Base-by-base conservation (phyloP, 2,329 filamentous ascomycete genomes). In the Fusarium incarnatum region DNA sequence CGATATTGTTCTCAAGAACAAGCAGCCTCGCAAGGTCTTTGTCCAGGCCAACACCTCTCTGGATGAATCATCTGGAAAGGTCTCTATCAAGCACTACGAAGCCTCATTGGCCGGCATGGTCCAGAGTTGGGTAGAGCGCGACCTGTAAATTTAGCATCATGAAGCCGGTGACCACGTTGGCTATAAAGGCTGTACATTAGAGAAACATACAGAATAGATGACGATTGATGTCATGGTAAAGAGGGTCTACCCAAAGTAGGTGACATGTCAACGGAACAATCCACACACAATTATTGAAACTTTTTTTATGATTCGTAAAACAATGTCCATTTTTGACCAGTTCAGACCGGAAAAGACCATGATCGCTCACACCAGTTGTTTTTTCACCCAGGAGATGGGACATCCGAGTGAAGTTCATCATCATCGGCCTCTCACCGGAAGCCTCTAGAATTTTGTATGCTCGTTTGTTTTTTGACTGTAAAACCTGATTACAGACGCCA, bases 11-110 rank as follows among this genome's bases (percentile, higher is more conserved):
- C 81, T 95, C 44, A 84, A 86, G 74, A 92, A 93, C 80, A 93
- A 93, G 83, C 91, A 92, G 81, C 92, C 92, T n/a, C 84, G 92
- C 64, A 94, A 94, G 84, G 91, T 98, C 46, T 98, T 97, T 82
- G 94, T 98, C 56, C 94, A 98, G 83, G 94, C 93, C 64, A 98
- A 97, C 80, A 98, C 95, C 1, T 86, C 90, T 60, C 77, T 96
- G 42, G 88, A 91, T 67, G 86, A 88, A 78, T 82, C 86, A 15
- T 88, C 86, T 1, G 93, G 92, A 60, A 87, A 90, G 78, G 92
- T 97, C 30, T 86, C 85, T 16, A 81, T 97, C 80, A 92, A 91
- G 82, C 94, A 98, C 82, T 98, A 98, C 80, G 93, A 97, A 73
- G 87, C 94, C 2, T 92, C 89, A 8, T 83, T 91, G 9, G 88